Evolutionary conservation across 192 early-diverging fungal genomes (phyloP).

Genomic region (Oehlia diaphana): DNA sequence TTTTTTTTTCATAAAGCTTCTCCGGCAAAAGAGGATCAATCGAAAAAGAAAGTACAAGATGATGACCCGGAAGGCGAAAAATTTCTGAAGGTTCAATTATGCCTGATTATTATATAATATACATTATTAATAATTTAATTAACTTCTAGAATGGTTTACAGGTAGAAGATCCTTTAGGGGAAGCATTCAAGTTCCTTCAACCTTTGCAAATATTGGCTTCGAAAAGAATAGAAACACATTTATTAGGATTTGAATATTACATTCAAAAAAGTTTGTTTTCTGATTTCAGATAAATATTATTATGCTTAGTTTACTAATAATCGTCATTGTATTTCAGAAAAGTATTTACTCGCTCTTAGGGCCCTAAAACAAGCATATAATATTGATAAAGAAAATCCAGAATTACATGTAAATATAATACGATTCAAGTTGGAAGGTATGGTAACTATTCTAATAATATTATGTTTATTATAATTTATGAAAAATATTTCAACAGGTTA

Average conservation of each 20-base stretch:
- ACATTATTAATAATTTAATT: background rate
- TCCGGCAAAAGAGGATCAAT: slow-evolving; percentile 42
- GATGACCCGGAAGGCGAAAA: slow-evolving; percentile 74
- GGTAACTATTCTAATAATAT: background rate
- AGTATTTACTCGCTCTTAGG: slow-evolving; percentile 66
- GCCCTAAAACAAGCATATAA: slow-evolving; percentile 51
- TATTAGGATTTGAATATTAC: slow-evolving; percentile 68
- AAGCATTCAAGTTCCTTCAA: slow-evolving; percentile 76
- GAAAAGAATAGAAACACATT: slow-evolving; percentile 57
- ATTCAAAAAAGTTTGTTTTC: slow-evolving; percentile 55
- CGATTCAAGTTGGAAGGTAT: slow-evolving; percentile 47
- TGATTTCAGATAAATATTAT: background rate
- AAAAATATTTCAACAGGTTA: background rate
- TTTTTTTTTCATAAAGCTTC: slow-evolving; percentile 13
- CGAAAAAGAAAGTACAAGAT: slow-evolving; percentile 54
- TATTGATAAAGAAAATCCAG: slow-evolving; percentile 45
- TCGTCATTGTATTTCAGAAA: slow-evolving; percentile 42
- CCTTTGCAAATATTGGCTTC: slow-evolving; percentile 63
- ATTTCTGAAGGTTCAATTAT: slow-evolving; percentile 35
- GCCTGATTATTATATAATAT: background rate
- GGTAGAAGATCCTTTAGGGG: slow-evolving; percentile 66
- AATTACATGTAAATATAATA: slow-evolving; percentile 48
- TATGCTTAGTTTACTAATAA: slow-evolving; percentile 11
- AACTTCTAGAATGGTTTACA: slow-evolving; percentile 34
- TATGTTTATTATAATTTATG: background rate